Evolutionary conservation across 1,284 basidiomycete species (phyloP).

Genomic region (Rhodotorula sp.): DNA sequence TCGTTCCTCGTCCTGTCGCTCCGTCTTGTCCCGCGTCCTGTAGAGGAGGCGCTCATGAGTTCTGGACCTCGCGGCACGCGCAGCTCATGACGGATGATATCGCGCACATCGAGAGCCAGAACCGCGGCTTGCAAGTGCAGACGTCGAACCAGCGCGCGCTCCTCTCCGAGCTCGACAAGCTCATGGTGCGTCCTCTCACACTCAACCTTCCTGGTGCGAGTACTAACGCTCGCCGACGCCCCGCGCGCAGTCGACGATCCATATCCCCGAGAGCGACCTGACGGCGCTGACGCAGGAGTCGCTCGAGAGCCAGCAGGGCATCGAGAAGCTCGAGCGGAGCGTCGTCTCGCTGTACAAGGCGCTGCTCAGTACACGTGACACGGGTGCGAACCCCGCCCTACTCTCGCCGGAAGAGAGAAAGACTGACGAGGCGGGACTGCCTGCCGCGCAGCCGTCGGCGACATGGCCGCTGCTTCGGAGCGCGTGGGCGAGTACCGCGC

Average conservation of each 20-base stretch:
- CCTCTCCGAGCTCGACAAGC: constrained; percentile 75
- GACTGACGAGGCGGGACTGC: background rate
- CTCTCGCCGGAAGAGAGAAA: too few species aligned
- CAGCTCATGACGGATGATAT: constrained; percentile 95
- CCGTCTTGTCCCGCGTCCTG: too few species aligned
- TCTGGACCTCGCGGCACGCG: too few species aligned
- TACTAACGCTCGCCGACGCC: background rate
- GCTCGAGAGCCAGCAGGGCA: constrained; percentile 72
- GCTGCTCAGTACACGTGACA: constrained; percentile 83
- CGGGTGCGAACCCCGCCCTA: constrained; percentile 56
- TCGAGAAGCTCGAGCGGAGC: constrained; percentile 76
- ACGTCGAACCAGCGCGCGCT: constrained; percentile 90
- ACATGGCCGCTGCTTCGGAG: constrained; percentile 89
- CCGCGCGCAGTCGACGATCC: constrained; percentile 77
- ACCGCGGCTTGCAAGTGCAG: constrained; percentile 94
- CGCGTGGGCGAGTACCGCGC: constrained; percentile 84
- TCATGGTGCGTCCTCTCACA: constrained; percentile 62
- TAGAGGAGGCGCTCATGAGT: background rate
- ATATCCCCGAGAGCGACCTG: constrained; percentile 78
- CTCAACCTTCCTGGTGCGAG: background rate
- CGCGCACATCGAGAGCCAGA: constrained; percentile 91
- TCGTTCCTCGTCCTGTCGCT: too few species aligned
- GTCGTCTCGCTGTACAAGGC: constrained; percentile 93
- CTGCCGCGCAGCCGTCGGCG: constrained; percentile 55
- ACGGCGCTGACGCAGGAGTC: constrained; percentile 80